Percentiles rank a stretch among this genome's conserved stretches.
Conservation (phyloP, 805 yeast genomes). For the Wickerhamiella brachini region DNA sequence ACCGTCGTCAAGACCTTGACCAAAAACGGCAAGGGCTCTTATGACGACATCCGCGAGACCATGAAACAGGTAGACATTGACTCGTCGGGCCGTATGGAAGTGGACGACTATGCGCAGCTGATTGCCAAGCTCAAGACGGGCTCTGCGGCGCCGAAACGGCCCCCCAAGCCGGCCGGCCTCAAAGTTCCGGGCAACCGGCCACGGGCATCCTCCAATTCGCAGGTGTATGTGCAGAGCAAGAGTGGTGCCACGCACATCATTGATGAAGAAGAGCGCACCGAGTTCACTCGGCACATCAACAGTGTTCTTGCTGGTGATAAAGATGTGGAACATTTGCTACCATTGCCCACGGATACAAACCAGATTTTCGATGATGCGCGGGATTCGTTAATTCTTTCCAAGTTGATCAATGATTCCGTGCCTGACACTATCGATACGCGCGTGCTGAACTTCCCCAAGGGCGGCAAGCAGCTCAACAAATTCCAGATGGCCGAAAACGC, state of each 20-base stretch:
- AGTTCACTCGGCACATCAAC: slow-evolving; percentile 92
- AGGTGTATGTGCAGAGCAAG: slow-evolving; percentile 74
- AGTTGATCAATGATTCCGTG: slow-evolving; percentile 91
- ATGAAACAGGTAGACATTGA: slow-evolving; percentile 83
- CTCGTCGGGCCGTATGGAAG: slow-evolving; percentile 92
- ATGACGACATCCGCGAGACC: slow-evolving; percentile 89
- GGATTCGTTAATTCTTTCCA: slow-evolving; percentile 86
- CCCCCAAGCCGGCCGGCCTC: slow-evolving; percentile 19
- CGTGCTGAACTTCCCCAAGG: slow-evolving; percentile 80
- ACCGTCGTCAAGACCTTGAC: slow-evolving; percentile 76
- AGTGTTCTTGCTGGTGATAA: slow-evolving; percentile 80
- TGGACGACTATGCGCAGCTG: slow-evolving; percentile 83
- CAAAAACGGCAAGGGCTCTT: slow-evolving; percentile 62
- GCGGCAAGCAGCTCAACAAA: slow-evolving; percentile 69
- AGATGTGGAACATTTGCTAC: slow-evolving; percentile 71
- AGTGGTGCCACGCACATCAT: slow-evolving; percentile 92
- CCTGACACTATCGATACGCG: slow-evolving; percentile 98
- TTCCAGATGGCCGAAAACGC: slow-evolving; percentile 96
- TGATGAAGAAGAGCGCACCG: slow-evolving; percentile 91
- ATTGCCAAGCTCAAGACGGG: slow-evolving; percentile 62
- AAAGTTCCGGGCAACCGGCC: slow-evolving; percentile 21
- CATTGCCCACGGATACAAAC: slow-evolving; percentile 85
- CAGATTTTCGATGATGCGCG: slow-evolving; percentile 94
- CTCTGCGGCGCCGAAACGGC: slow-evolving; percentile 8
- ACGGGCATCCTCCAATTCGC: slow-evolving; percentile 24